Percentiles rank a stretch among this genome's conserved stretches.
Conservation (phyloP, 306 rosid species). For the Pterocarpus santalinus region DNA sequence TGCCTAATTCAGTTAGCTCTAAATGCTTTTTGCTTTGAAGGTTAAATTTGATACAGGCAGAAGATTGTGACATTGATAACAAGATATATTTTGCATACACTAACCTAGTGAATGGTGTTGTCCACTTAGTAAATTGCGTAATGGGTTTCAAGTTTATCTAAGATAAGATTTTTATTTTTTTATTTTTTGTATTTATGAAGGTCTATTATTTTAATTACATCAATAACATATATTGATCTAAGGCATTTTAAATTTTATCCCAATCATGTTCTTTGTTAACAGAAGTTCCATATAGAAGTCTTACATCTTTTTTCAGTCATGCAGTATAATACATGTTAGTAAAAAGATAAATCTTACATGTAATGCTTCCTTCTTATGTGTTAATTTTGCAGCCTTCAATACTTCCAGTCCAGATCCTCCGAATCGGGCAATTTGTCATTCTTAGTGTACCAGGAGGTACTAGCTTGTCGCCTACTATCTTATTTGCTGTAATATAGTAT, state of each 20-base stretch:
- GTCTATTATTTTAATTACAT: constrained; percentile 13
- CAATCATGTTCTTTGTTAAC: constrained; percentile 17
- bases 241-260: neutral
- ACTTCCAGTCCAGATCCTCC: constrained; percentile 93
- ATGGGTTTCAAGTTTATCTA: neutral
- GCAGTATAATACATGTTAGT: constrained; percentile 22
- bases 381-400: constrained; percentile 82
- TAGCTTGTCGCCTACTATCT: constrained; percentile 20
- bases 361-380: constrained; percentile 32
- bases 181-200: neutral
- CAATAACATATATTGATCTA: constrained; percentile 23
- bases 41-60: neutral
- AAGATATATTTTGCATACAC: constrained; percentile 7
- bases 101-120: neutral
- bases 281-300: constrained; percentile 14
- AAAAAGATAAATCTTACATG: constrained; percentile 10
- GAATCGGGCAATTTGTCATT: constrained; percentile 80
- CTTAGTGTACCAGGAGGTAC: constrained; percentile 95
- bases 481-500: constrained; percentile 7
- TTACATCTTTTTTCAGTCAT: constrained; percentile 35
- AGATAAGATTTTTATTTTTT: neutral
- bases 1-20: constrained; percentile 18
- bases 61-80: neutral
- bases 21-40: neutral
- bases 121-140: neutral